Base-by-base conservation (phyloP, 2,329 filamentous ascomycete genomes). In the Ustulina deusta region DNA sequence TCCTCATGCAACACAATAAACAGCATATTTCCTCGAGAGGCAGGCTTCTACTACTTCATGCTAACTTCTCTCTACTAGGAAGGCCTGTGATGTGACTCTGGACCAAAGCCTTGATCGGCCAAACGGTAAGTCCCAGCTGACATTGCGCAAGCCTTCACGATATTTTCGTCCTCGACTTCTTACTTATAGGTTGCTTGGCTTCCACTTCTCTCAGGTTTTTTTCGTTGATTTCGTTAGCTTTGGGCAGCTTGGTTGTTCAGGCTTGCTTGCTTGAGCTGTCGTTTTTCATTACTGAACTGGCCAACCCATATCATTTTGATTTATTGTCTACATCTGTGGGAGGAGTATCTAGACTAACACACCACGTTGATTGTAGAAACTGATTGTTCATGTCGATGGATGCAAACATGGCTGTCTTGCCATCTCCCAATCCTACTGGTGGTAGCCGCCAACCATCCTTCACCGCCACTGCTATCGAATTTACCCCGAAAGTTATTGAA, bases 401-500 rank as follows among this genome's bases (percentile, higher is more conserved):
- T 22, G 34, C 9, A 11, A 44, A 38, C 13, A 68, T 68, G 65
- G 44, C 42, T 32, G 6, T 11, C n/a, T 27, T 56, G n/a, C 36
- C 29, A 9, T 15, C 42, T 29, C 11, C 17, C 4, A 27, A 42
- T 13, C 15, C 25, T 44, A 13, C 25, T 22, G 42, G 42, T 4
- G n/a, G 17, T 40, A 15, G 38, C n/a, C 40, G 13, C 38, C 49
- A 44, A 29, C 44, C 9, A n/a, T 17, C 46, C 22, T 40, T 69
- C 7, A 46, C 59, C 11, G 48, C 69, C 13, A 67, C 65, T 0
- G 71, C 66, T 2, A 42, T 9, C 2, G 54, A 59, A n/a, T 69
- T 67, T 61, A 46, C 32, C 1, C 51, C 59, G 5, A 58, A 67
- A 20, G 11, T 1, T 13, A 32, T 62, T 3, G 63, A 62, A 20